These are phyloP conservation scores for Boletus tomentosulus DNA, from an alignment of 768 basidiomycete genomes.

Conservation along the genomic window DNA sequence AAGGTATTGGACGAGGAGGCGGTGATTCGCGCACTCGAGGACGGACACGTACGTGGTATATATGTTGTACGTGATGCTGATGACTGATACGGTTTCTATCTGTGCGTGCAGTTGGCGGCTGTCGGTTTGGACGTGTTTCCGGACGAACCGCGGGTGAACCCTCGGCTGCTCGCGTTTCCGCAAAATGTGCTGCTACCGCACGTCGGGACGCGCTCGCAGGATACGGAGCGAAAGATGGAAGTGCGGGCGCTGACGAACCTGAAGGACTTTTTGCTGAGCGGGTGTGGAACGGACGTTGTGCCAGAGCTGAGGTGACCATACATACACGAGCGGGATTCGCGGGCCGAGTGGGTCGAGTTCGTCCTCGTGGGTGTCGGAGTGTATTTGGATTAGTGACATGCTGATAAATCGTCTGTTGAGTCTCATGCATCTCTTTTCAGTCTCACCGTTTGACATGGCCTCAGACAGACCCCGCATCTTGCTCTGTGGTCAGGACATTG, in stretches of 20 bases:
- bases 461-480: conserved; percentile 24
- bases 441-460: conserved; percentile 11
- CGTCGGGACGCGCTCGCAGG: conserved; percentile 84
- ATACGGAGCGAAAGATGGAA: conserved; percentile 81
- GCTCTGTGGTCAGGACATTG: conserved; percentile 30
- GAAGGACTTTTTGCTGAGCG: conserved; percentile 59
- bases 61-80: too few relatives aligned
- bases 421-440: background rate
- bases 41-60: conserved; percentile 79
- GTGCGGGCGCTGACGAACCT: conserved; percentile 75
- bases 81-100: background rate
- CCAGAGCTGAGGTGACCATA: conserved; percentile 36
- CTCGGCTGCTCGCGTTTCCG: conserved; percentile 70
- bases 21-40: conserved; percentile 78
- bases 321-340: background rate
- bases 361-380: background rate
- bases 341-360: background rate
- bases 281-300: conserved; percentile 62
- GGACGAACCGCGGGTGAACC: conserved; percentile 77
- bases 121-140: conserved; percentile 87
- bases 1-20: conserved; percentile 87
- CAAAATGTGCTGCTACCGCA: conserved; percentile 88
- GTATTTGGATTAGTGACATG: background rate
- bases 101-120: conserved; percentile 54
- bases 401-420: background rate